phyloP scores from a whole-genome alignment of 208 protist species.

The Acanthamoeba sp. region DNA sequence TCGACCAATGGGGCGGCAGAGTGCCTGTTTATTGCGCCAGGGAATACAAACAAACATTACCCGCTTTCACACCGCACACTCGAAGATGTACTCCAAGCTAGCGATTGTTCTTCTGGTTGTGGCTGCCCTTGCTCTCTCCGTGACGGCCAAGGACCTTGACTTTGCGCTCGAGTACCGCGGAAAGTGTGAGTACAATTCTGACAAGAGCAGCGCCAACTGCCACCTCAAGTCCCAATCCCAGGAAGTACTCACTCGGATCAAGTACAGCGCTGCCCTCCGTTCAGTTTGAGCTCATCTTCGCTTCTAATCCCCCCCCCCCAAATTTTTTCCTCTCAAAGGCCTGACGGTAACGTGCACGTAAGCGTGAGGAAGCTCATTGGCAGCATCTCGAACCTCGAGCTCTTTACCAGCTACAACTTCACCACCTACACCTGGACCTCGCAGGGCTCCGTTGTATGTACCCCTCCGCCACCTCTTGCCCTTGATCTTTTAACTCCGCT shows the following conservation, averaged over 20 bases:
- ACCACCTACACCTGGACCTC: background rate
- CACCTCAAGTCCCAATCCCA: constrained; percentile 1
- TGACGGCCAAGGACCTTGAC: constrained; percentile 1
- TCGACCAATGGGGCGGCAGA: too few relatives aligned
- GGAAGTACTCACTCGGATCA: background rate
- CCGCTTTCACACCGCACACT: too few relatives aligned
- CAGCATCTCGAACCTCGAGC: background rate
- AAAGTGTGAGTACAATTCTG: background rate
- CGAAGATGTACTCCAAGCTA: background rate
- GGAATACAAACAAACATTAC: too few relatives aligned
- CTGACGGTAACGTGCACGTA: background rate
- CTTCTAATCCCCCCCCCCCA: background rate
- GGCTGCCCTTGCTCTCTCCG: background rate
- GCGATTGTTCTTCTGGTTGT: background rate
- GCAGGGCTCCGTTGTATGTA: background rate
- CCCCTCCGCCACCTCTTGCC: background rate
- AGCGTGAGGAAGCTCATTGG: constrained; percentile 4
- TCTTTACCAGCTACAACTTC: constrained; percentile 12
- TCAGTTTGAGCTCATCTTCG: background rate
- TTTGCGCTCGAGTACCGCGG: constrained; percentile 24
- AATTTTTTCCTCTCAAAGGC: background rate
- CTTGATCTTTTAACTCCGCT: background rate
- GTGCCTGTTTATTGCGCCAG: too few relatives aligned
- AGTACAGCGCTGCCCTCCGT: background rate
- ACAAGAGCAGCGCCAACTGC: constrained; percentile 1